Base-by-base conservation (phyloP, 805 yeast genomes). In the Candida vartiovaarae region DNA sequence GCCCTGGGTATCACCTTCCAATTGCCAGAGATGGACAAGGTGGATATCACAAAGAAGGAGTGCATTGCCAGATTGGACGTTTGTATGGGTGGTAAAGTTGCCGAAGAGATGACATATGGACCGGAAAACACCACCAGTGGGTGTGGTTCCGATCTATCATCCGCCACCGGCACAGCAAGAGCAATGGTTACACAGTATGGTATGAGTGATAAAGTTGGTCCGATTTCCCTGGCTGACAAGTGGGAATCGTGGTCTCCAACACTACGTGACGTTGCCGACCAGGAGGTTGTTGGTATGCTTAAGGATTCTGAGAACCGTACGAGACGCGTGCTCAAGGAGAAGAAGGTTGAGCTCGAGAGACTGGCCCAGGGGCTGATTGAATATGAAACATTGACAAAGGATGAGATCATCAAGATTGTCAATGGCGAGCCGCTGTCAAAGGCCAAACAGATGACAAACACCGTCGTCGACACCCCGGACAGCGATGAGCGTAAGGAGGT, bases 41-140 rank as follows among this genome's bases (percentile, higher is more conserved):
- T 86, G 48, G 98, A 91, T 60, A 84, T 86, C 65, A 88, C 96
- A 30, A 84, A 78, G 62, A 78, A 74, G 48, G 98, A 93, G 66
- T 86, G 96, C 62, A 72, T 83, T 51, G 96, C 98, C 0, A 73
- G 95, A 50, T 67, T 93, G 52, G 99, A 93, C 63, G 99, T 93
- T 40, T 89, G 96, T 62, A 93, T 93, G 99, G 99, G 99, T 48
- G 99, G 99, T 51, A 90, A 90, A 63, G 81, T 89, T 46, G 99
- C 99, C 29, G 99, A 93, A 70, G 97, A 91, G 61, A 71, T 87
- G 72, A 74, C 85, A 40, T 86, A 87, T 60, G 99, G 99, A 2
- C 75, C 81, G 38, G 96, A 87, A 44, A 86, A 90, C 60, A 95
- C 93, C 9, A 91, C 98, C 3, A 79, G 91, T 56, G 99, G 99